phyloP scores from a whole-genome alignment of 2,329 filamentous ascomycete genomes.

The Aspergillus sp. region DNA sequence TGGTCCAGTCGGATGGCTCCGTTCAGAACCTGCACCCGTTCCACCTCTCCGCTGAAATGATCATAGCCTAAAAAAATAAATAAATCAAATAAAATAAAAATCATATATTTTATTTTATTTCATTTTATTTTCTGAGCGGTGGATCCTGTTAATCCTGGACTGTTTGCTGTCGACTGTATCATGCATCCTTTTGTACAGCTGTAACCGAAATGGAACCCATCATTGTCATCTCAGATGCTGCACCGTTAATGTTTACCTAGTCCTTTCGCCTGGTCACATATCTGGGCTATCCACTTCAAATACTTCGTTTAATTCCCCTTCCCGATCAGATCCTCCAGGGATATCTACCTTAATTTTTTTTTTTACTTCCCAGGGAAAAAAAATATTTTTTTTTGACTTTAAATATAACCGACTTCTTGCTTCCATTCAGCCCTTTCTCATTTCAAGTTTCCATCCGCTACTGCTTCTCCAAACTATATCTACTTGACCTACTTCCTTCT shows the following conservation, averaged over 20 bases:
- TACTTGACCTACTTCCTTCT: conserved; percentile 8
- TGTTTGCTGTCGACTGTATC: conserved; percentile 36
- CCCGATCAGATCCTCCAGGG: conserved; percentile 19
- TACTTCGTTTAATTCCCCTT: conserved; percentile 28
- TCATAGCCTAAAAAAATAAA: conserved; percentile 16
- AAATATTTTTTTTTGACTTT: neutral
- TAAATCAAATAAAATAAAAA: conserved; percentile 7
- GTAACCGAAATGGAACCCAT: conserved; percentile 32
- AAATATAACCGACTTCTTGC: conserved; percentile 7
- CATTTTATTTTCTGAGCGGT: conserved; percentile 11
- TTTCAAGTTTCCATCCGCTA: conserved; percentile 10
- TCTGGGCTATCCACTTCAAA: conserved; percentile 31
- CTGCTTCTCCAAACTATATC: conserved; percentile 6
- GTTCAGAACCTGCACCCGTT: conserved; percentile 17
- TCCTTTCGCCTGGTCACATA: conserved; percentile 33
- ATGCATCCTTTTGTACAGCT: conserved; percentile 32
- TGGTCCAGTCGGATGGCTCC: conserved; percentile 23
- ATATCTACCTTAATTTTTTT: conserved; percentile 10
- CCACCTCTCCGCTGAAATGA: conserved; percentile 17
- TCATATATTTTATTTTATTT: conserved; percentile 1
- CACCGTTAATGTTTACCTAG: conserved; percentile 27
- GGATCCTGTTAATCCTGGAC: conserved; percentile 29
- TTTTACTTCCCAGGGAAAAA: neutral
- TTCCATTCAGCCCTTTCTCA: conserved; percentile 10
- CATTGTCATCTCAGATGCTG: conserved; percentile 18